phyloP scores from a whole-genome alignment of 768 basidiomycete species.

The Inosperma sp. region DNA sequence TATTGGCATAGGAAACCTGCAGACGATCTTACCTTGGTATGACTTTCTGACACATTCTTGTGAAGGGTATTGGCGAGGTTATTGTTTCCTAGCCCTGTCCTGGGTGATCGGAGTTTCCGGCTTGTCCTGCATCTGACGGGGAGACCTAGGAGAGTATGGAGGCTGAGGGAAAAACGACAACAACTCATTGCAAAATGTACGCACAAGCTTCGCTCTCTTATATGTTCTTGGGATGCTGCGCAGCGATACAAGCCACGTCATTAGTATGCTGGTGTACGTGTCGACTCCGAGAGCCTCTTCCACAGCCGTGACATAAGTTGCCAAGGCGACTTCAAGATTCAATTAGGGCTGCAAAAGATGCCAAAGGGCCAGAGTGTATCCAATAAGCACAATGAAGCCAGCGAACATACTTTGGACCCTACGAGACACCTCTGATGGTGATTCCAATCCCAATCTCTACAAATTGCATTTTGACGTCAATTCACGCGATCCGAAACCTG shows the following conservation, averaged over 20 bases:
- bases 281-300: no score
- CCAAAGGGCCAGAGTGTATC: no score
- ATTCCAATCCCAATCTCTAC: no score
- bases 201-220: background rate
- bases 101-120: background rate
- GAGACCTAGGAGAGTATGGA: slow-evolving; percentile 1
- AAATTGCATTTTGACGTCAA: no score
- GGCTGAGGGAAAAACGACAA: background rate
- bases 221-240: background rate
- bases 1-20: background rate
- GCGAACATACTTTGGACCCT: no score
- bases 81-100: slow-evolving; percentile 3
- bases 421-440: no score
- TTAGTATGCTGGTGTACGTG: no score
- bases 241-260: background rate
- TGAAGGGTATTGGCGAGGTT: background rate
- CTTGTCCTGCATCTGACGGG: background rate
- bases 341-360: no score
- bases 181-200: background rate
- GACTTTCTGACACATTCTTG: slow-evolving; percentile 3
- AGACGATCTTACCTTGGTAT: background rate
- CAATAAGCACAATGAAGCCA: no score
- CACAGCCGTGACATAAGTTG: no score
- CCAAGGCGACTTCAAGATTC: no score
- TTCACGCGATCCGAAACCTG: no score